Conservation (phyloP, 805 yeast species). For the Blastobotrys attinorum region DNA sequence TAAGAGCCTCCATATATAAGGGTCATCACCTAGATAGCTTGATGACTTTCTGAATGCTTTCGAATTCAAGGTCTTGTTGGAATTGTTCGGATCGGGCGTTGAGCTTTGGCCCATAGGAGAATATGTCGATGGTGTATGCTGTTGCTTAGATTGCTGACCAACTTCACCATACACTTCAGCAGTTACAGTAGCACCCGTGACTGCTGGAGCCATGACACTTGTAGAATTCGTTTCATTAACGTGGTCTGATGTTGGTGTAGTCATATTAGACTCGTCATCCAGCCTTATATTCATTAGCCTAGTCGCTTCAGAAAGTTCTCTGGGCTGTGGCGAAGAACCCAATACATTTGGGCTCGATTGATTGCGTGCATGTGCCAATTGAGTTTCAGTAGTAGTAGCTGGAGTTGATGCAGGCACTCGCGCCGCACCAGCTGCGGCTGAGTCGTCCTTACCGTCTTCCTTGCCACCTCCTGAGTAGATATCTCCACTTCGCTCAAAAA, state of each 20-base stretch:
- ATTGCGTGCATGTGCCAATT: background rate
- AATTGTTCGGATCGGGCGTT: too few species aligned
- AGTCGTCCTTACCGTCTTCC: background rate
- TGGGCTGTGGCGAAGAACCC: too few species aligned
- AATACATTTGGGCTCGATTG: too few species aligned
- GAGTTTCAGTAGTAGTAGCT: background rate
- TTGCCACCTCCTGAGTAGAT: background rate
- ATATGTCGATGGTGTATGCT: background rate
- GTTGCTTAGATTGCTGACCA: constrained; percentile 2
- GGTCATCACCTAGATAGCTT: constrained; percentile 63
- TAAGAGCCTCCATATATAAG: constrained; percentile 52
- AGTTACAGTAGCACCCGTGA: constrained; percentile 11
- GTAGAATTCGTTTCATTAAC: too few species aligned
- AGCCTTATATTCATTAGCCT: constrained; percentile 3
- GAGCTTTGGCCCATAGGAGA: too few species aligned
- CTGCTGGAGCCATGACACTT: constrained; percentile 4
- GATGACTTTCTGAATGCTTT: constrained; percentile 25
- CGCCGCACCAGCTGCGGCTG: background rate
- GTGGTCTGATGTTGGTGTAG: background rate
- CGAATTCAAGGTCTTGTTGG: too few species aligned
- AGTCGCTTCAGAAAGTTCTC: constrained; percentile 4
- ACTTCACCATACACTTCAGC: constrained; percentile 18
- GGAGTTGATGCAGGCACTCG: background rate
- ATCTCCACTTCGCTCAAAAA: constrained; percentile 5
- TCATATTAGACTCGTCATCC: background rate